phyloP scores from a whole-genome alignment of 768 basidiomycete genomes.

The Neoboletus subvelutipes region DNA sequence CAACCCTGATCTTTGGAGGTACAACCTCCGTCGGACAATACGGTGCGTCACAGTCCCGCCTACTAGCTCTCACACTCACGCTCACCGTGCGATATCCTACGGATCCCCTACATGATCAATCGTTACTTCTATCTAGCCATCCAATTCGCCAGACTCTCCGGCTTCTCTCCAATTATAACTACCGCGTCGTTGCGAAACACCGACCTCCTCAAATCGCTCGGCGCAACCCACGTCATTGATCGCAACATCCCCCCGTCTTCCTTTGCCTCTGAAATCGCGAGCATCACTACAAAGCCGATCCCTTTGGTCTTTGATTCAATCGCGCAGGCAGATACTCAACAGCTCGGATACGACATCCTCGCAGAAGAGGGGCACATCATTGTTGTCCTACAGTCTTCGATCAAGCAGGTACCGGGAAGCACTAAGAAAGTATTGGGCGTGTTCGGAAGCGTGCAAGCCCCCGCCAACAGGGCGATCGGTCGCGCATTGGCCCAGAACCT shows the following conservation, averaged over 20 bases:
- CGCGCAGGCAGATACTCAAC: conserved; percentile 32
- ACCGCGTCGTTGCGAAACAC: conserved; percentile 40
- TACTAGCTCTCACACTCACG: conserved; percentile 15
- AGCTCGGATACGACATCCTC: conserved; percentile 32
- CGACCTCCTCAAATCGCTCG: conserved; percentile 33
- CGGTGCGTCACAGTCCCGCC: conserved; percentile 32
- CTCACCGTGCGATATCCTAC: neutral
- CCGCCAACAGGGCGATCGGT: conserved; percentile 15
- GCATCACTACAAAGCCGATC: conserved; percentile 15
- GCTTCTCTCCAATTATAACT: conserved; percentile 38
- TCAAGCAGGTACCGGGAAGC: conserved; percentile 17
- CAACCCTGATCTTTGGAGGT: conserved; percentile 39
- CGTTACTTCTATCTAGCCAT: conserved; percentile 21
- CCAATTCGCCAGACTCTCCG: conserved; percentile 36
- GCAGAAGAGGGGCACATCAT: conserved; percentile 33
- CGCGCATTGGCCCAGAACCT: conserved; percentile 11
- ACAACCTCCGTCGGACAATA: conserved; percentile 38
- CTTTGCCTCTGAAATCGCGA: conserved; percentile 15
- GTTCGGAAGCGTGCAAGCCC: conserved; percentile 11
- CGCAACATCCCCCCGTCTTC: conserved; percentile 19
- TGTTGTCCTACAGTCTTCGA: neutral
- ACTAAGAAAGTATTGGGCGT: conserved; percentile 15
- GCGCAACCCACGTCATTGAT: conserved; percentile 40
- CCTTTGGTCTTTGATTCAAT: conserved; percentile 29
- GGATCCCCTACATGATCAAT: neutral